phyloP scores from a whole-genome alignment of 2,329 filamentous ascomycete genomes.

The Exserohilum rostratum region DNA sequence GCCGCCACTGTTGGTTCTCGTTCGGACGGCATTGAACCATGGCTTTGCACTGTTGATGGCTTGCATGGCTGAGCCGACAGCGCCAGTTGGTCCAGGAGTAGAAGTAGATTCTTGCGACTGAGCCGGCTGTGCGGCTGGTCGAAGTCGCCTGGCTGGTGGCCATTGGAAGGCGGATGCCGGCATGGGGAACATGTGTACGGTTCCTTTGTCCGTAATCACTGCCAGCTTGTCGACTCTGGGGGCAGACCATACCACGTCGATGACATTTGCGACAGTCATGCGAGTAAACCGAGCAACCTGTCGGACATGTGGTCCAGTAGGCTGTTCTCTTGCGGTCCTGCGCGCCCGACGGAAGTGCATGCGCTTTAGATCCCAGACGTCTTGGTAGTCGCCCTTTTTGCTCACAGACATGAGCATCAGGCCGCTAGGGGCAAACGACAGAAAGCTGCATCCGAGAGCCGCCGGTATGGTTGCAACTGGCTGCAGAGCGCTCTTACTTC shows the following conservation, averaged over 20 bases:
- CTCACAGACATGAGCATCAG: constrained; percentile 78
- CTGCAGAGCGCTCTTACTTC: constrained; percentile 58
- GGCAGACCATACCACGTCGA: constrained; percentile 87
- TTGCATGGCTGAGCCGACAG: constrained; percentile 50
- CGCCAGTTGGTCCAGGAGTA: constrained; percentile 39
- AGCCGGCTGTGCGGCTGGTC: constrained; percentile 30
- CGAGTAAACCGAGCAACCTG: constrained; percentile 88
- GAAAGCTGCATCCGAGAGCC: constrained; percentile 76
- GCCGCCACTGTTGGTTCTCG: constrained; percentile 39
- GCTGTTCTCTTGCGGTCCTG: constrained; percentile 38
- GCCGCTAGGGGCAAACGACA: constrained; percentile 78
- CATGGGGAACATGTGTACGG: constrained; percentile 89
- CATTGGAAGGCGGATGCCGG: constrained; percentile 82
- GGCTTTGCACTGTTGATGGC: constrained; percentile 52
- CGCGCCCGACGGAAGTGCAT: constrained; percentile 54
- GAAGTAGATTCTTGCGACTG: constrained; percentile 43
- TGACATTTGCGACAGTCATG: constrained; percentile 87
- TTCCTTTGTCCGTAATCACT: constrained; percentile 92
- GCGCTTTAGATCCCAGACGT: constrained; percentile 79
- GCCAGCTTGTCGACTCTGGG: constrained; percentile 83
- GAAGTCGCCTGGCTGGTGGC: constrained; percentile 70
- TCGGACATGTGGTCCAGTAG: constrained; percentile 63
- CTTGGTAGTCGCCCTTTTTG: constrained; percentile 82
- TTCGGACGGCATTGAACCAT: constrained; percentile 46
- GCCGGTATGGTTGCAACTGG: constrained; percentile 74